These are phyloP conservation scores for Calonectria ilicicola DNA, from an alignment of 2,329 filamentous ascomycete genomes.

Conservation along the genomic window DNA sequence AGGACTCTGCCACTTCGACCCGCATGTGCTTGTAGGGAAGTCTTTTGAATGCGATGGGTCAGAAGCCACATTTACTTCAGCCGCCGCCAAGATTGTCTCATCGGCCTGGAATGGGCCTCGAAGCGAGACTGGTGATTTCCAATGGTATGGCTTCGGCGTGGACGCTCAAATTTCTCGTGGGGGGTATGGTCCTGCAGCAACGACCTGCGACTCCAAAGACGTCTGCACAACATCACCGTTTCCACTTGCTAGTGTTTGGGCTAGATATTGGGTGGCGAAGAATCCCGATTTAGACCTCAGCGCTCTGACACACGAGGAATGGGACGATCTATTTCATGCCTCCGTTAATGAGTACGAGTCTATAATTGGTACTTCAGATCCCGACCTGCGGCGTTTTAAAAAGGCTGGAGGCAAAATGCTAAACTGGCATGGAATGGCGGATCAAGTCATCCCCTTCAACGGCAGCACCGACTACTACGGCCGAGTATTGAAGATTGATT, in stretches of 20 bases:
- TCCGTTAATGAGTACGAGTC: not conserved
- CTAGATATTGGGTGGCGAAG: not conserved
- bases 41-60: not conserved
- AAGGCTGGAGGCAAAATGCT: not conserved
- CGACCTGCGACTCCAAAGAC: not conserved
- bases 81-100: not conserved
- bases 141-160: not conserved
- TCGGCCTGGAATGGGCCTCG: not conserved
- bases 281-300: not conserved
- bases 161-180: not conserved
- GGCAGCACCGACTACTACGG: not conserved
- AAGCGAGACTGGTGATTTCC: not conserved
- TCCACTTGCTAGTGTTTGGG: not conserved
- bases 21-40: not conserved
- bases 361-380: not conserved
- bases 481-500: not conserved
- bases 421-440: not conserved
- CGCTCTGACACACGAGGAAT: not conserved
- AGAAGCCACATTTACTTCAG: not conserved
- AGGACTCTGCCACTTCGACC: not conserved
- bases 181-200: not conserved
- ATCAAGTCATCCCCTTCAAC: not conserved
- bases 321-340: not conserved
- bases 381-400: not conserved
- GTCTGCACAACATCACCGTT: not conserved